These are phyloP conservation scores for Penicillium desertorum DNA, from an alignment of 495 filamentous ascomycete species.

Conservation along the genomic window DNA sequence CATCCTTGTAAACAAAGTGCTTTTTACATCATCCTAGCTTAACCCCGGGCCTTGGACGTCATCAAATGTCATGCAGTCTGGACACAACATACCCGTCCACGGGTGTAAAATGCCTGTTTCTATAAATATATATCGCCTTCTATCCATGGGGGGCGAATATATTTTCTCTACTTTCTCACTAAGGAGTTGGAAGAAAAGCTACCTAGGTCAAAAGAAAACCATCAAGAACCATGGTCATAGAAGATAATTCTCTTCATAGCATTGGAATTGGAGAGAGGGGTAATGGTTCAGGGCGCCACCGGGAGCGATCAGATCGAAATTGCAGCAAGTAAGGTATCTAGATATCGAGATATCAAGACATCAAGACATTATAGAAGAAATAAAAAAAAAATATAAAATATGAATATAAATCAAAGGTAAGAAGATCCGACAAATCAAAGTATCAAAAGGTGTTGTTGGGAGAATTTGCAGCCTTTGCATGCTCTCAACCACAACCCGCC, in stretches of 20 bases:
- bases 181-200: neutral
- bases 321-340: neutral
- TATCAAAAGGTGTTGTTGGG: constrained; percentile 33
- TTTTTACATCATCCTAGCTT: neutral
- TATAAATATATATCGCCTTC: constrained; percentile 5
- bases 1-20: neutral
- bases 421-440: neutral
- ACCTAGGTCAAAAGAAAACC: neutral
- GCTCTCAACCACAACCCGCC: constrained; percentile 46
- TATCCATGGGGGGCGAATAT: neutral
- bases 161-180: too few relatives aligned
- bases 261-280: constrained; percentile 7
- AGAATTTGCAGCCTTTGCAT: constrained; percentile 26
- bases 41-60: neutral
- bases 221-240: neutral
- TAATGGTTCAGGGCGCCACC: constrained; percentile 5
- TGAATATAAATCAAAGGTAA: too few relatives aligned
- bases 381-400: neutral
- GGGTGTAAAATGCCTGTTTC: neutral
- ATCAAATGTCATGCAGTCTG: neutral
- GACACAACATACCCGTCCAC: neutral
- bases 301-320: neutral
- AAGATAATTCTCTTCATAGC: neutral
- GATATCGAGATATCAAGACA: neutral
- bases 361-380: neutral